These are phyloP conservation scores for Fusarium sarcochroum DNA, from an alignment of 2,329 filamentous ascomycete species.

Conservation along the genomic window DNA sequence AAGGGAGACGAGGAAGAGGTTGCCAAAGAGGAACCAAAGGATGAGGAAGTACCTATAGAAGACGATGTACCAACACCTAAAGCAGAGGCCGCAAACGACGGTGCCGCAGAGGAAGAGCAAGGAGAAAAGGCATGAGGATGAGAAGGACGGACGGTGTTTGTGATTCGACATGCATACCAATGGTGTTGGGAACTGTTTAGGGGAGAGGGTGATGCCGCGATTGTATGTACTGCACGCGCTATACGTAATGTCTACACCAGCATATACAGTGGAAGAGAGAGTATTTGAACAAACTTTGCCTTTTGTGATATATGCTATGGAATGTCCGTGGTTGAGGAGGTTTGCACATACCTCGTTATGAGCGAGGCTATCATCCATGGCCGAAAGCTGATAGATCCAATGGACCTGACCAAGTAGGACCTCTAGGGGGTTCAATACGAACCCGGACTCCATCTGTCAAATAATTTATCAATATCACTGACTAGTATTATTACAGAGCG, in stretches of 20 bases:
- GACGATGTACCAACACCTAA: slow-evolving; percentile 43
- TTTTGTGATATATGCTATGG: not conserved
- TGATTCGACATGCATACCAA: slow-evolving; percentile 43
- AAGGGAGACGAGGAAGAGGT: slow-evolving; percentile 37
- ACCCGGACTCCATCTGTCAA: too few relatives aligned
- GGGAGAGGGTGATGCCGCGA: slow-evolving; percentile 30
- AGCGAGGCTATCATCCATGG: not conserved
- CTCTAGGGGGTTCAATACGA: too few relatives aligned
- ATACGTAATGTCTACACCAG: slow-evolving; percentile 58
- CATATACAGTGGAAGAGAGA: slow-evolving; percentile 43
- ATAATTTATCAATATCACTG: too few relatives aligned
- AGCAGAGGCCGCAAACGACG: slow-evolving; percentile 32
- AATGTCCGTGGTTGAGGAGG: not conserved
- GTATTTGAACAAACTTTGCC: slow-evolving; percentile 33
- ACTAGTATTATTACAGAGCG: too few relatives aligned
- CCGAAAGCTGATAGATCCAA: too few relatives aligned
- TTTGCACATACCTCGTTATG: too few relatives aligned
- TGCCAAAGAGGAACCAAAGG: slow-evolving; percentile 30
- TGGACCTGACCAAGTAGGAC: too few relatives aligned
- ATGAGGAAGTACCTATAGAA: slow-evolving; percentile 26
- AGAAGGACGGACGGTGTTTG: slow-evolving; percentile 32
- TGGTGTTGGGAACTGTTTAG: slow-evolving; percentile 41
- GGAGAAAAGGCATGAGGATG: slow-evolving; percentile 43
- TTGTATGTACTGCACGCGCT: slow-evolving; percentile 48
- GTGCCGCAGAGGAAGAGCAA: slow-evolving; percentile 34